A percentile compares a stretch with the other conserved stretches of the same genome.
These are phyloP conservation scores for Lentinus polychrous DNA, from an alignment of 1,284 basidiomycete species.

Conservation along the genomic window DNA sequence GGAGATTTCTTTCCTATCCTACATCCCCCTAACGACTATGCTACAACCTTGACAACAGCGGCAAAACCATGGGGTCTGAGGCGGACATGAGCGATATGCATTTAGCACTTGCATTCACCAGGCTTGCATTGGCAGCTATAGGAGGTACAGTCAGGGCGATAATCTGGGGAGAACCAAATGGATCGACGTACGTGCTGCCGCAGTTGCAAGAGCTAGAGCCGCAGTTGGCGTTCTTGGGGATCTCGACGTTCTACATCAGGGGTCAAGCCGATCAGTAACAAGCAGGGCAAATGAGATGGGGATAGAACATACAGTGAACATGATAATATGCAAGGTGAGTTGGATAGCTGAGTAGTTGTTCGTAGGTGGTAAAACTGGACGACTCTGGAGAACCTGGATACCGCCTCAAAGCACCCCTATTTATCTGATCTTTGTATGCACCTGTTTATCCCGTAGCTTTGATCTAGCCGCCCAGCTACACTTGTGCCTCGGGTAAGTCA, in stretches of 20 bases:
- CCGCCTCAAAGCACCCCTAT: constrained; percentile 2
- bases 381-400: neutral
- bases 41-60: neutral
- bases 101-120: constrained; percentile 57
- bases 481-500: no score
- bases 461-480: neutral
- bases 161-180: neutral
- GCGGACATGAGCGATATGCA: constrained; percentile 8
- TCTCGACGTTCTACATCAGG: constrained; percentile 28
- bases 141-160: constrained; percentile 4
- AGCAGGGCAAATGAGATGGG: neutral
- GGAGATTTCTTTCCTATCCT: constrained; percentile 9
- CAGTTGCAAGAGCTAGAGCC: constrained; percentile 44
- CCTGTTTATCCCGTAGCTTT: constrained; percentile 7
- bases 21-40: constrained; percentile 6
- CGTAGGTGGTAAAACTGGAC: neutral
- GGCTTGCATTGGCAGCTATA: constrained; percentile 50
- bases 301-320: constrained; percentile 11
- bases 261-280: neutral
- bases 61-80: constrained; percentile 2
- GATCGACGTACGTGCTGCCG: constrained; percentile 36
- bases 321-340: constrained; percentile 4
- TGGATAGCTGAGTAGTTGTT: constrained; percentile 1
- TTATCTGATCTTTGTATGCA: constrained; percentile 12
- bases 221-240: constrained; percentile 41